These are phyloP conservation scores for Acmispon strigosus DNA, from an alignment of 306 rosid genomes.

Conservation along the genomic window DNA sequence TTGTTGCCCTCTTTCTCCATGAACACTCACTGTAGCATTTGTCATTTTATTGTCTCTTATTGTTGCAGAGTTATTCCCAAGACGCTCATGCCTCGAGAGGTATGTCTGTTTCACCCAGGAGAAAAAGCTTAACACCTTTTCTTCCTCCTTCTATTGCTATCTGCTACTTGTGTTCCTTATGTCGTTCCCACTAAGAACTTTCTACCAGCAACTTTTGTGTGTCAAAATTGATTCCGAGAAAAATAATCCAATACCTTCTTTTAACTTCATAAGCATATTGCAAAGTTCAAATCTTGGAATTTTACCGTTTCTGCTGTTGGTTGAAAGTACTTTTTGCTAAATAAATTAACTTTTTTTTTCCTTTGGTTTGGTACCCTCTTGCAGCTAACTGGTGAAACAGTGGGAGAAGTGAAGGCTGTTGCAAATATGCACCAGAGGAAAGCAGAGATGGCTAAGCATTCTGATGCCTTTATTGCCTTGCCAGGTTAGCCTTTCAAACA, in stretches of 20 bases:
- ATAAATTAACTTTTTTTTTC: not conserved
- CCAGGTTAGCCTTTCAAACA: slow-evolving; percentile 56
- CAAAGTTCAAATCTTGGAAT: no score
- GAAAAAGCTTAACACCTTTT: slow-evolving; percentile 42
- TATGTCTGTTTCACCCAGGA: slow-evolving; percentile 39
- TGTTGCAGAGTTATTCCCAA: slow-evolving; percentile 96
- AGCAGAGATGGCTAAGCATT: slow-evolving; percentile 98
- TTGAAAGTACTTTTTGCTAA: no score
- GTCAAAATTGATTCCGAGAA: no score
- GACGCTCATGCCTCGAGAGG: slow-evolving; percentile 99
- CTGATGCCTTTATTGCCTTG: slow-evolving; percentile 98
- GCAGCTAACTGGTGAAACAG: slow-evolving; percentile 97
- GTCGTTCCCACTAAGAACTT: not conserved
- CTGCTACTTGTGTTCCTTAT: not conserved
- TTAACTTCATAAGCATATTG: no score
- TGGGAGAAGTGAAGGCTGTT: slow-evolving; percentile 94
- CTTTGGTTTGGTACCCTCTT: slow-evolving; percentile 21
- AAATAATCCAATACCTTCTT: no score
- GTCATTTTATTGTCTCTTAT: slow-evolving; percentile 69
- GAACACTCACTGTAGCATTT: slow-evolving; percentile 5
- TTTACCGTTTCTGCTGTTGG: no score
- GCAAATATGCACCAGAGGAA: slow-evolving; percentile 99
- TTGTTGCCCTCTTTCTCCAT: not conserved
- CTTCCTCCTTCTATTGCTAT: not conserved
- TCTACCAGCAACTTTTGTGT: no score